These are phyloP conservation scores for Porogramme epimiltina DNA, from an alignment of 1,284 basidiomycete genomes.

Conservation along the genomic window DNA sequence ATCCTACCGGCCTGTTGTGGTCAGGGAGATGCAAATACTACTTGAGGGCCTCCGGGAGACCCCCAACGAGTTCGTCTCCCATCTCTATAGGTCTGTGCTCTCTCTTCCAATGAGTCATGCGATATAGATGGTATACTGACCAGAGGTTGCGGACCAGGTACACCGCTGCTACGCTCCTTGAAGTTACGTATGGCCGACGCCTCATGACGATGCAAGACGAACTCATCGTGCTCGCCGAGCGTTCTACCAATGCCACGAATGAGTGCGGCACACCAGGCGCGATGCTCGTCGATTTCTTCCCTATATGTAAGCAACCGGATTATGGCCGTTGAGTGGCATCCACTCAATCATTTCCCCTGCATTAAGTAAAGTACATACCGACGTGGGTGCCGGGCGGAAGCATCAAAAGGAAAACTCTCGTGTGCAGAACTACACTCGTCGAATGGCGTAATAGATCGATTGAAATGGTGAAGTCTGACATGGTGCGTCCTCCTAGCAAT, in stretches of 20 bases:
- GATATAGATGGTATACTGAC: not conserved
- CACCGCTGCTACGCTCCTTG: conserved; percentile 10
- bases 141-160: conserved; percentile 2
- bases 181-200: conserved; percentile 24
- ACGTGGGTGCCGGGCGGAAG: conserved; percentile 18
- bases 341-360: not conserved
- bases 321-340: not conserved
- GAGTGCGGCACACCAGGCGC: conserved; percentile 20
- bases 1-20: conserved; percentile 22
- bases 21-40: conserved; percentile 23
- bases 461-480: conserved; percentile 14
- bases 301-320: conserved; percentile 13
- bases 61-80: conserved; percentile 23
- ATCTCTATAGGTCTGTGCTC: conserved; percentile 14
- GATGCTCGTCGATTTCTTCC: conserved; percentile 27
- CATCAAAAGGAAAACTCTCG: conserved; percentile 6
- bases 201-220: conserved; percentile 15
- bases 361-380: conserved; percentile 18
- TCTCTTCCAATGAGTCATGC: not conserved
- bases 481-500: conserved; percentile 16
- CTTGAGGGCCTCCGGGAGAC: conserved; percentile 19
- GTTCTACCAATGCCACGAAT: conserved; percentile 15
- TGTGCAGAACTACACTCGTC: conserved; percentile 15
- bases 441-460: conserved; percentile 20
- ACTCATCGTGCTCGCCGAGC: conserved; percentile 21